Base-by-base conservation (phyloP, 495 filamentous ascomycete species). In the Hapsidospora chrysogenum region DNA sequence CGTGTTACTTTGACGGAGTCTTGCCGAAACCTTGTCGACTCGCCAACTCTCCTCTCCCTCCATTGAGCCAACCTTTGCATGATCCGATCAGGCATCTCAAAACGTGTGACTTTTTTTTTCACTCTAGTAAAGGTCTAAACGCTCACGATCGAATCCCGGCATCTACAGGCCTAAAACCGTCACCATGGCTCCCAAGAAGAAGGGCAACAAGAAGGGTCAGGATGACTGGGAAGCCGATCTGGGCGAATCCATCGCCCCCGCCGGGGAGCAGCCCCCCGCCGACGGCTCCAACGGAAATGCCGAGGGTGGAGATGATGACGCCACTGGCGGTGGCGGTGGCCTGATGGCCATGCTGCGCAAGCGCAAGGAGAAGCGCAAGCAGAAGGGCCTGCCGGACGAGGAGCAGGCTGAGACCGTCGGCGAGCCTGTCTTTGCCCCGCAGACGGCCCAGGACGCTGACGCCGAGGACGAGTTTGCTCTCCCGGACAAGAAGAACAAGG, bases 141-240 rank as follows among this genome's bases (percentile, higher is more conserved):
- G n/a, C n/a, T n/a, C n/a, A n/a, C n/a, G n/a, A n/a, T n/a, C n/a
- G n/a, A n/a, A n/a, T n/a, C n/a, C n/a, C n/a, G n/a, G n/a, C n/a
- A n/a, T n/a, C n/a, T n/a, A n/a, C n/a, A n/a, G n/a, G n/a, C n/a
- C n/a, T n/a, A n/a, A 36, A 11, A 28, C 34, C 27, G 29, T 25
- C 44, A 61, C 43, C 4, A 92, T 95, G 86, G 64, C 85, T 44
- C 85, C 86, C 27, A 95, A 93, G 63, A 93, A 92, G 68, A 89
- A 92, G 68, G 78, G 75, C 56, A 78, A 76, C 53, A 92, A 83
- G 63, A 82, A 79, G 58, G 77, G 70, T 47, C 70, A 80, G 49
- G 83, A 92, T 50, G 84, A 93, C 63, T 96, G 92, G 89, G 89
- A 99, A 48, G 75, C 80, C 25, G 89, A 94, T n/a, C 66, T 95